Conservation (phyloP, 2,329 filamentous ascomycete species). For the Fusarium odoratissimum region DNA sequence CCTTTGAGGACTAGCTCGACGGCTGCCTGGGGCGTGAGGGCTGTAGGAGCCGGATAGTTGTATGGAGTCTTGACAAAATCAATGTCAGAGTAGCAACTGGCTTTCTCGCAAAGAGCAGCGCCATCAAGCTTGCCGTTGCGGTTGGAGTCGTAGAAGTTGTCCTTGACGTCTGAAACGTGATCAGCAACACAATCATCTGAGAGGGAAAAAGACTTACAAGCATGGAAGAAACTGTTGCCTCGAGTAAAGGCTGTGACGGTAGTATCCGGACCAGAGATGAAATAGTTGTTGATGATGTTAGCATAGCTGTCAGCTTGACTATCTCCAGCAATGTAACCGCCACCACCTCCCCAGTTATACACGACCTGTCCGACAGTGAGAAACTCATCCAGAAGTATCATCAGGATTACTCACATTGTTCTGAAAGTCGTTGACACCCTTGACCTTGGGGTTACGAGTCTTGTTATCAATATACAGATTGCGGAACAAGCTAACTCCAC, state of each 20-base stretch:
- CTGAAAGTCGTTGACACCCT: slow-evolving; percentile 66
- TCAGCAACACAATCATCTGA: not conserved
- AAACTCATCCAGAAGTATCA: not conserved
- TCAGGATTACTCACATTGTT: slow-evolving; percentile 48
- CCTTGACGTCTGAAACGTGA: slow-evolving; percentile 53
- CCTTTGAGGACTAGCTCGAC: slow-evolving; percentile 53
- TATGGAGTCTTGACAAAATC: slow-evolving; percentile 54
- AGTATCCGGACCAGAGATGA: slow-evolving; percentile 65
- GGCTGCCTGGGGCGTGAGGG: slow-evolving; percentile 54
- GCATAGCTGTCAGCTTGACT: slow-evolving; percentile 58
- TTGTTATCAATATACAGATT: slow-evolving; percentile 69
- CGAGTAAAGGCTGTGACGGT: slow-evolving; percentile 62
- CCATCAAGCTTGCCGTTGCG: slow-evolving; percentile 62
- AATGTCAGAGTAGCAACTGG: slow-evolving; percentile 60
- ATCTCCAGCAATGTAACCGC: slow-evolving; percentile 66
- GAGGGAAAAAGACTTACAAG: slow-evolving; percentile 47
- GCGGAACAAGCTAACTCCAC: slow-evolving; percentile 62
- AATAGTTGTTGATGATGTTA: slow-evolving; percentile 68
- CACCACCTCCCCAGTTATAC: slow-evolving; percentile 67
- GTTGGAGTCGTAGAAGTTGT: slow-evolving; percentile 64
- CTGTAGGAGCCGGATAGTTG: slow-evolving; percentile 56
- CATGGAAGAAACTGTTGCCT: slow-evolving; percentile 66
- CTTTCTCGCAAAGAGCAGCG: slow-evolving; percentile 54
- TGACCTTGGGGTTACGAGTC: slow-evolving; percentile 67
- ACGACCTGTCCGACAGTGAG: slow-evolving; percentile 52